These are phyloP conservation scores for Cladophialophora chaetospira DNA, from an alignment of 2,329 filamentous ascomycete genomes.

Conservation along the genomic window DNA sequence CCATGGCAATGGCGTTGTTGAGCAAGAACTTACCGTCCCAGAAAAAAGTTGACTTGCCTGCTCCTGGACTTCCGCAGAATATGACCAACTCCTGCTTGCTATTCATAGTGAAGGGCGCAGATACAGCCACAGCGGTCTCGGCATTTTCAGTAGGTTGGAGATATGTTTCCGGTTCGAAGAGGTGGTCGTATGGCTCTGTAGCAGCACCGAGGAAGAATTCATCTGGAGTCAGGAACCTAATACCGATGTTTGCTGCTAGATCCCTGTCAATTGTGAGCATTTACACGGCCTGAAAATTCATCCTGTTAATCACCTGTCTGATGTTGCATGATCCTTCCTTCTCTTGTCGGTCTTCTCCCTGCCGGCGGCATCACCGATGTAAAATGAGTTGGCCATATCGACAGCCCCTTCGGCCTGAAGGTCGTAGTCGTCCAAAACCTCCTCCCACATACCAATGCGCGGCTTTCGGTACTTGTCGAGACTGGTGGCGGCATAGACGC, in stretches of 20 bases:
- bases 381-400: slow-evolving; percentile 73
- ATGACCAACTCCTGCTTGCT: slow-evolving; percentile 74
- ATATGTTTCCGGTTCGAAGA: slow-evolving; percentile 70
- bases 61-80: slow-evolving; percentile 84
- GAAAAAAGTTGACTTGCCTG: slow-evolving; percentile 91
- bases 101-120: slow-evolving; percentile 55
- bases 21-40: slow-evolving; percentile 55
- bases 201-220: slow-evolving; percentile 79
- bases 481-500: slow-evolving; percentile 81
- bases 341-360: slow-evolving; percentile 47
- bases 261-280: slow-evolving; percentile 55
- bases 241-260: slow-evolving; percentile 80
- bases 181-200: slow-evolving; percentile 65
- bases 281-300: background rate
- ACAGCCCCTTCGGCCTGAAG: slow-evolving; percentile 58
- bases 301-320: slow-evolving; percentile 53
- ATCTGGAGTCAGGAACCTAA: slow-evolving; percentile 82
- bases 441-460: slow-evolving; percentile 82
- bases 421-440: slow-evolving; percentile 63
- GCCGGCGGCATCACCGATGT: slow-evolving; percentile 82
- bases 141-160: slow-evolving; percentile 35
- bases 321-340: slow-evolving; percentile 60
- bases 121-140: background rate
- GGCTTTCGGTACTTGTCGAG: slow-evolving; percentile 87
- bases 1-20: no score